Percentiles rank a stretch among this genome's conserved stretches.
Evolutionary conservation across 2,329 filamentous ascomycete genomes (phyloP).

Genomic region (Aureobasidium sp.): DNA sequence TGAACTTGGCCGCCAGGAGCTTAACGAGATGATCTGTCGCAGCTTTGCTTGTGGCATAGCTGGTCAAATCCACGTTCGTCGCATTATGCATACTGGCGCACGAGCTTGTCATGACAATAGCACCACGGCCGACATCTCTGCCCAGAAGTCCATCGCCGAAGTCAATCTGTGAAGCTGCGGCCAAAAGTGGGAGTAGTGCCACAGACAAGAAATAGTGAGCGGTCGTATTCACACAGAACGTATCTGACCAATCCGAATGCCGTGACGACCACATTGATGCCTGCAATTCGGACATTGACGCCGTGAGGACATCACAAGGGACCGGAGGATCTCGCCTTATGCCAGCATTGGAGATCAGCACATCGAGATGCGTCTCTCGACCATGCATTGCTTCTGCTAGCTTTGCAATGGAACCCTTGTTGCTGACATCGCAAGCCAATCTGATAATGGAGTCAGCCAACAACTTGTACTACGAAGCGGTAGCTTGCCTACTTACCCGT

Average conservation of each 20-base stretch:
- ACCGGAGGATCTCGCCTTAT: conserved; percentile 37
- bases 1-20: conserved; percentile 42
- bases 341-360: conserved; percentile 42
- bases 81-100: conserved; percentile 46
- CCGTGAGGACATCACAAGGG: conserved; percentile 36
- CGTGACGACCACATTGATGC: conserved; percentile 39
- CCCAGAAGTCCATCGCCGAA: conserved; percentile 22
- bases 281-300: conserved; percentile 35
- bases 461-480: neutral
- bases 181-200: conserved; percentile 37
- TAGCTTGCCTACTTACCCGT: neutral
- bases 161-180: conserved; percentile 28
- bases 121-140: conserved; percentile 35
- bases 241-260: conserved; percentile 36
- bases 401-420: conserved; percentile 32
- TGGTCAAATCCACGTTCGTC: conserved; percentile 45
- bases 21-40: conserved; percentile 44
- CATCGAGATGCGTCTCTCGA: conserved; percentile 36
- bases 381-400: conserved; percentile 26
- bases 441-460: neutral
- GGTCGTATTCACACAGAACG: conserved; percentile 41
- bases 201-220: conserved; percentile 43
- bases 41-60: conserved; percentile 44
- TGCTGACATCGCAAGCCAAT: conserved; percentile 30
- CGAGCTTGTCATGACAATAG: conserved; percentile 41